phyloP scores from a whole-genome alignment of 495 filamentous ascomycete genomes.

The Penicillium diatomitis region DNA sequence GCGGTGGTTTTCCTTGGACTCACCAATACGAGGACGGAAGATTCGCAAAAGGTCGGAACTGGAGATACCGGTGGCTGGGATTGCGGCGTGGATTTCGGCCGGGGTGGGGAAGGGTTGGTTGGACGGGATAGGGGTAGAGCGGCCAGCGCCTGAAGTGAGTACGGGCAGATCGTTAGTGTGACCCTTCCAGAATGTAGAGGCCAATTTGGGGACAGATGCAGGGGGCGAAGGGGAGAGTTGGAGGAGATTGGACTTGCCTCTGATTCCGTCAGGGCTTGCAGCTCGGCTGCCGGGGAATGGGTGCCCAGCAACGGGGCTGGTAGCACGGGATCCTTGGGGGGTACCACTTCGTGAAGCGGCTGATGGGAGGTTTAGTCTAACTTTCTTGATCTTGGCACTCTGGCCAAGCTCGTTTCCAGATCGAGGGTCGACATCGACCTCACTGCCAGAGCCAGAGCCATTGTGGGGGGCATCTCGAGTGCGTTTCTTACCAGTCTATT shows the following conservation, averaged over 20 bases:
- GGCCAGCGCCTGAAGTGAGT: constrained; percentile 16
- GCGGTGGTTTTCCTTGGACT: constrained; percentile 34
- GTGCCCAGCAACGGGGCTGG: constrained; percentile 36
- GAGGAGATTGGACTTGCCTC: constrained; percentile 16
- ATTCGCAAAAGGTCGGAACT: constrained; percentile 51
- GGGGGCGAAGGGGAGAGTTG: no score
- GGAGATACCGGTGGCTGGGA: constrained; percentile 59
- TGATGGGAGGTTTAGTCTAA: constrained; percentile 50
- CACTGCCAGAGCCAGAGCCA: constrained; percentile 61
- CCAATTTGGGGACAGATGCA: no score
- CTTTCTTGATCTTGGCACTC: constrained; percentile 57
- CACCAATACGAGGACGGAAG: constrained; percentile 53
- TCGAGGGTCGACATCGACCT: constrained; percentile 66
- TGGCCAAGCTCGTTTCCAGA: constrained; percentile 62
- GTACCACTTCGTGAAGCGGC: constrained; percentile 41
- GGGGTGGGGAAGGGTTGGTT: constrained; percentile 43
- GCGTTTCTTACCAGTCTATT: constrained; percentile 39
- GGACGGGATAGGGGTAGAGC: constrained; percentile 26
- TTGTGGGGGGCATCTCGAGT: constrained; percentile 29
- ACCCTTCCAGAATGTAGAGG: no score
- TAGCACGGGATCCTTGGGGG: constrained; percentile 47
- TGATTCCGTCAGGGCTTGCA: constrained; percentile 28
- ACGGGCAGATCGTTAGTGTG: not conserved
- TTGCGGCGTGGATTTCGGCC: constrained; percentile 61
- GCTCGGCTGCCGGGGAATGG: constrained; percentile 27